A percentile compares a stretch with the other conserved stretches of the same genome.
Evolutionary conservation across 1,139 yeast species (phyloP).

Genomic region (Geotrichum restrictum): DNA sequence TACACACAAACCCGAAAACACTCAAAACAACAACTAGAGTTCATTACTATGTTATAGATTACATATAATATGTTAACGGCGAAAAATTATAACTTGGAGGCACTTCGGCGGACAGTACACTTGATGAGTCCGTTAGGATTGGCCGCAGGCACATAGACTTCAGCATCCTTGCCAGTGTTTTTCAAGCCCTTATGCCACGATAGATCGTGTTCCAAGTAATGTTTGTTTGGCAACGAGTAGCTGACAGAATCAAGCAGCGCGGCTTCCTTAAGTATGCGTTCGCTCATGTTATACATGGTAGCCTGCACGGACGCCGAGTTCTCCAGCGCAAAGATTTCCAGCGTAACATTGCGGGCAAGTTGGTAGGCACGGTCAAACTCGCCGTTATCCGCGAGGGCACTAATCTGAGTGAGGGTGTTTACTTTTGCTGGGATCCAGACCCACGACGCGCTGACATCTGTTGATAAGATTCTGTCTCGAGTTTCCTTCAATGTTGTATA

Average conservation of each 20-base stretch:
- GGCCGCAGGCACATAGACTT: slow-evolving; percentile 81
- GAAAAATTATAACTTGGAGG: slow-evolving; percentile 25
- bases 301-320: slow-evolving; percentile 91
- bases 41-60: no score
- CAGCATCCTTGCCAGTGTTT: slow-evolving; percentile 58
- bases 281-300: slow-evolving; percentile 89
- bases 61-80: neutral
- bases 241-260: slow-evolving; percentile 59
- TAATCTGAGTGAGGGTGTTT: slow-evolving; percentile 50
- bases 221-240: slow-evolving; percentile 84
- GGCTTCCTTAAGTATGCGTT: slow-evolving; percentile 58
- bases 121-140: slow-evolving; percentile 91
- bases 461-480: slow-evolving; percentile 76
- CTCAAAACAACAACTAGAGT: no score
- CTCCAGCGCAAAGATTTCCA: slow-evolving; percentile 76
- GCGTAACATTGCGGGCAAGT: slow-evolving; percentile 62
- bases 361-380: slow-evolving; percentile 60
- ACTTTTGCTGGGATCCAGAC: slow-evolving; percentile 53
- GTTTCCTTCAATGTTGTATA: slow-evolving; percentile 84
- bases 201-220: slow-evolving; percentile 74
- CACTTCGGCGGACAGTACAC: slow-evolving; percentile 68
- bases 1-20: no score
- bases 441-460: slow-evolving; percentile 80
- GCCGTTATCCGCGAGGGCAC: slow-evolving; percentile 54
- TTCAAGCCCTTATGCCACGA: slow-evolving; percentile 76